Percentiles rank a stretch among this genome's conserved stretches.
Evolutionary conservation across 2,329 filamentous ascomycete species (phyloP).

Genomic region (Rutstroemia sp.): DNA sequence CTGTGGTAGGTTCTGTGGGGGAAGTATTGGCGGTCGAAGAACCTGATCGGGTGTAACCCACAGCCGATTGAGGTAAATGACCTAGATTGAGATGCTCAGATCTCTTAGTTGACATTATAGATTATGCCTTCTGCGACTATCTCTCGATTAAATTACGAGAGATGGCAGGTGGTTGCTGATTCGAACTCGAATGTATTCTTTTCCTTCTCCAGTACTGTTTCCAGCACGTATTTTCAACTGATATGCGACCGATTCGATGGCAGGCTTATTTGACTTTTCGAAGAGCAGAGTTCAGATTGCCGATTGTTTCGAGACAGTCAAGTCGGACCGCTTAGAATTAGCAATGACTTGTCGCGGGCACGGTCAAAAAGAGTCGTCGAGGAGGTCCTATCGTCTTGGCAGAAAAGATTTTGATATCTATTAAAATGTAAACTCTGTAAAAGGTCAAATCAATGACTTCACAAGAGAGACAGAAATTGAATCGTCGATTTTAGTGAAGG

Average conservation of each 20-base stretch:
- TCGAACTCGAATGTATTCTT: slow-evolving; percentile 21
- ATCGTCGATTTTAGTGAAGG: slow-evolving; percentile 19
- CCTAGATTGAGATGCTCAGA: slow-evolving; percentile 81
- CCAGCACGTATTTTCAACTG: slow-evolving; percentile 11
- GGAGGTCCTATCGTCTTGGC: neutral
- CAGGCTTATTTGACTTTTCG: neutral
- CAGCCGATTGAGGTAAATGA: slow-evolving; percentile 51
- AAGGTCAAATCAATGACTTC: slow-evolving; percentile 20
- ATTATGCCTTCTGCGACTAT: slow-evolving; percentile 42
- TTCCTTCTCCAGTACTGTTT: neutral
- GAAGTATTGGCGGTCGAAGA: slow-evolving; percentile 77
- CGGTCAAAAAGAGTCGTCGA: slow-evolving; percentile 1
- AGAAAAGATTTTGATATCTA: slow-evolving; percentile 16
- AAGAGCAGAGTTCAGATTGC: neutral
- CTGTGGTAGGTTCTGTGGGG: slow-evolving; percentile 64
- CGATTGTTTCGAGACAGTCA: neutral
- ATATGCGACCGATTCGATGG: neutral
- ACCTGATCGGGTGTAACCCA: slow-evolving; percentile 43
- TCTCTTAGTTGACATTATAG: slow-evolving; percentile 88
- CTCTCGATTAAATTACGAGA: slow-evolving; percentile 25
- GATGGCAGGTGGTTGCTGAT: slow-evolving; percentile 19
- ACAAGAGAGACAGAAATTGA: slow-evolving; percentile 3
- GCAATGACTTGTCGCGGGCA: slow-evolving; percentile 15
- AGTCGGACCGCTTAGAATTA: slow-evolving; percentile 3
- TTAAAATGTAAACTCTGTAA: slow-evolving; percentile 18